phyloP scores from a whole-genome alignment of 495 filamentous ascomycete species.

The Acidiella bohemica region DNA sequence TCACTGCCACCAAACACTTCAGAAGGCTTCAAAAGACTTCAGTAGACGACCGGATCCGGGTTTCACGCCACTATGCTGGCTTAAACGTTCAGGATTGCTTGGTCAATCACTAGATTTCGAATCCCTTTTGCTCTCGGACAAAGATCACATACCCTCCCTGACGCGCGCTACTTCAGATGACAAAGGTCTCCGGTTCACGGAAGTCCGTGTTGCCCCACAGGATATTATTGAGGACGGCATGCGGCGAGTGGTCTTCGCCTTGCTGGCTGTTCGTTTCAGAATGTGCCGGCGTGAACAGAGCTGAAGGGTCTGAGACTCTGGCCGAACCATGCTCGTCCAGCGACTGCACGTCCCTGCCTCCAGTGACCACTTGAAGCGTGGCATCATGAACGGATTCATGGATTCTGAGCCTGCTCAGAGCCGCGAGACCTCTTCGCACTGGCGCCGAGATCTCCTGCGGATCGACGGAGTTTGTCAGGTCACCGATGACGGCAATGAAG shows the following conservation, averaged over 20 bases:
- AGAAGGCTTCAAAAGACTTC: too few species aligned
- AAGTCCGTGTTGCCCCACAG: conserved; percentile 16
- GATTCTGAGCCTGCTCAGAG: conserved; percentile 21
- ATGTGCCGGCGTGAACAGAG: conserved; percentile 9
- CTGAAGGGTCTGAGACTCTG: conserved; percentile 5
- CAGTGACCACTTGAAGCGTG: too few species aligned
- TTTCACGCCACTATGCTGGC: too few species aligned
- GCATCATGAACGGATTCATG: background rate
- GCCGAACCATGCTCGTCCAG: conserved; percentile 6
- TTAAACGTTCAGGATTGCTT: too few species aligned
- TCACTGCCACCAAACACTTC: too few species aligned
- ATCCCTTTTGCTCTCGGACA: too few species aligned
- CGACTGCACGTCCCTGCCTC: background rate
- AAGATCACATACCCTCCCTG: too few species aligned
- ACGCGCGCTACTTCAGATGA: too few species aligned
- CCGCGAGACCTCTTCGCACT: conserved; percentile 25
- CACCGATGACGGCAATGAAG: conserved; percentile 24
- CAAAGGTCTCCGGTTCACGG: too few species aligned
- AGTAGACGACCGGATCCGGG: too few species aligned
- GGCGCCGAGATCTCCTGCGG: conserved; percentile 28
- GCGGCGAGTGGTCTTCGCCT: conserved; percentile 19
- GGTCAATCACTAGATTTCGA: too few species aligned
- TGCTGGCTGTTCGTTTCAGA: background rate
- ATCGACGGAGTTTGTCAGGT: conserved; percentile 25
- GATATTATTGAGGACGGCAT: conserved; percentile 21